phyloP scores from a whole-genome alignment of 2,329 filamentous ascomycete species.

The Lojkania enalia region DNA sequence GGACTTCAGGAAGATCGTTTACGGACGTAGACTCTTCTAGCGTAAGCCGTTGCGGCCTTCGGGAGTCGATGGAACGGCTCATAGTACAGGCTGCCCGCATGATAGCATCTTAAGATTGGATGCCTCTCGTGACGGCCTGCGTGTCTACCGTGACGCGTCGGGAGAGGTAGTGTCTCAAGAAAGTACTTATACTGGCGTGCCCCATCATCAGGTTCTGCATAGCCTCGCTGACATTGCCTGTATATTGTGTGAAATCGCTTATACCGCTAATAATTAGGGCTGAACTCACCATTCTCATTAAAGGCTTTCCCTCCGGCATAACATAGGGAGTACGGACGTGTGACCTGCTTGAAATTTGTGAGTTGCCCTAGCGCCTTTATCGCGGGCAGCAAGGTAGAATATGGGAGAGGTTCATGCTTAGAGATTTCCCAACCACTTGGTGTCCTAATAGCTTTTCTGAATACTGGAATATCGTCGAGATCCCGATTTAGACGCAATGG shows the following conservation, averaged over 20 bases:
- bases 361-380: slow-evolving; percentile 38
- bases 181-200: slow-evolving; percentile 17
- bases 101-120: slow-evolving; percentile 14
- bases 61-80: slow-evolving; percentile 19
- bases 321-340: slow-evolving; percentile 40
- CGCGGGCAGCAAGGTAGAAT: slow-evolving; percentile 26
- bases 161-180: slow-evolving; percentile 22
- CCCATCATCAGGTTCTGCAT: slow-evolving; percentile 39
- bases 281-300: slow-evolving; percentile 43
- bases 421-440: slow-evolving; percentile 28
- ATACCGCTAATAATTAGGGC: slow-evolving; percentile 1
- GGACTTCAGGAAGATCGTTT: slow-evolving; percentile 16
- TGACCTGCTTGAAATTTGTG: slow-evolving; percentile 37
- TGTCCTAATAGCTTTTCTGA: slow-evolving; percentile 30
- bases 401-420: slow-evolving; percentile 27
- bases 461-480: slow-evolving; percentile 38
- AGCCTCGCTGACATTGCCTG: slow-evolving; percentile 33
- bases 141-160: slow-evolving; percentile 17
- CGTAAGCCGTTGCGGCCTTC: slow-evolving; percentile 17
- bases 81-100: slow-evolving; percentile 24
- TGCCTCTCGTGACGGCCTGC: slow-evolving; percentile 17
- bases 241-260: slow-evolving; percentile 11
- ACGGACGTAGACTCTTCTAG: slow-evolving; percentile 18
- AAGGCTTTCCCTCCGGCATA: slow-evolving; percentile 44
- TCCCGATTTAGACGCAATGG: slow-evolving; percentile 36